Conservation (phyloP, 306 rosid genomes). For the Malus sylvestris region DNA sequence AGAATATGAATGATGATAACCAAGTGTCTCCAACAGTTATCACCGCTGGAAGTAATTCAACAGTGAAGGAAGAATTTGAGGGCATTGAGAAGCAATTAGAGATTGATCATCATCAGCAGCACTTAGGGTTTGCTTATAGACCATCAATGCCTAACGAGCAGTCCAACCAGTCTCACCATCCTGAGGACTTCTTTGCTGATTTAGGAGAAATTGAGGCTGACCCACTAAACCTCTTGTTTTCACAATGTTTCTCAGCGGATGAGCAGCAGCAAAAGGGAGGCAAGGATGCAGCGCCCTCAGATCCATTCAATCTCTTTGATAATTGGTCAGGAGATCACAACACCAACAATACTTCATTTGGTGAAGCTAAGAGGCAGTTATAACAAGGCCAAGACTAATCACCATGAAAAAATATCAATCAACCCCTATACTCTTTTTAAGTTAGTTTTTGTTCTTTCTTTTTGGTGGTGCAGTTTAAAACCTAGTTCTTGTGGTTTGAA, state of each 20-base stretch:
- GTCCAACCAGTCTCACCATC: conserved; percentile 2
- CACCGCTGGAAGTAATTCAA: conserved; percentile 13
- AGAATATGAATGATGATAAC: conserved; percentile 11
- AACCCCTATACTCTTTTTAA: neutral
- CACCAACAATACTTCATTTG: conserved; percentile 11
- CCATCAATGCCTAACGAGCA: conserved; percentile 28
- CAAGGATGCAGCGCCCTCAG: conserved; percentile 27
- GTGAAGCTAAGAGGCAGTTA: conserved; percentile 38
- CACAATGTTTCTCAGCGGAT: conserved; percentile 38
- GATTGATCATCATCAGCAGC: conserved; percentile 39
- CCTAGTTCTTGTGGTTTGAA: neutral
- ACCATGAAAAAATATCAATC: neutral
- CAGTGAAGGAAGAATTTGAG: conserved; percentile 52
- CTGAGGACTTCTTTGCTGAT: conserved; percentile 68
- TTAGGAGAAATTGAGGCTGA: conserved; percentile 64
- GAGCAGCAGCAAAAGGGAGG: conserved; percentile 24
- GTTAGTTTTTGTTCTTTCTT: neutral
- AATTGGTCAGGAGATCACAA: conserved; percentile 38
- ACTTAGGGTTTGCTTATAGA: conserved; percentile 34
- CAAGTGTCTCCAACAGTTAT: conserved; percentile 20
- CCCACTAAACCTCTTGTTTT: conserved; percentile 53
- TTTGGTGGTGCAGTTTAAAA: neutral
- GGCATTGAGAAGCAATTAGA: conserved; percentile 39
- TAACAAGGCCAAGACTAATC: conserved; percentile 13
- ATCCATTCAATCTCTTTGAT: conserved; percentile 65